Percentiles rank a stretch among this genome's conserved stretches.
These are phyloP conservation scores for Schwanniomyces pseudopolymorphus DNA, from an alignment of 805 yeast species.

Conservation along the genomic window DNA sequence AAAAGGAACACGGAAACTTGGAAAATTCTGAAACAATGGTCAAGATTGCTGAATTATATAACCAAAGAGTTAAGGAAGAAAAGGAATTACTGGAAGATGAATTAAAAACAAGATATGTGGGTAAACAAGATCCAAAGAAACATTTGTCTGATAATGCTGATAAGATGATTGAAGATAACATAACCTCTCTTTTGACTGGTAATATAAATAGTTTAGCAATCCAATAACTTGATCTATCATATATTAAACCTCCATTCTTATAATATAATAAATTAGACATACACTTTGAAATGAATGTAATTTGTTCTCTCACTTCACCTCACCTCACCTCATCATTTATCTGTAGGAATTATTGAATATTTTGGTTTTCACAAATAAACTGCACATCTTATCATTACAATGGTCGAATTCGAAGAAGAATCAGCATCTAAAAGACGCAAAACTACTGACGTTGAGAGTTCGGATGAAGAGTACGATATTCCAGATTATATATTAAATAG, in stretches of 20 bases:
- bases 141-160: slow-evolving; percentile 91
- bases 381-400: no score
- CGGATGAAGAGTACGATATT: slow-evolving; percentile 10
- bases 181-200: slow-evolving; percentile 82
- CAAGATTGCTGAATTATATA: slow-evolving; percentile 84
- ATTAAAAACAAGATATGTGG: slow-evolving; percentile 92
- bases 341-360: background rate
- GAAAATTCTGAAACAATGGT: slow-evolving; percentile 78
- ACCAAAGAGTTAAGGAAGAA: slow-evolving; percentile 89
- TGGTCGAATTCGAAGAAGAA: background rate
- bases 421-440: slow-evolving; percentile 1
- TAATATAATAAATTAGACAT: background rate
- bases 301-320: background rate
- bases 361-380: no score
- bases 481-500: slow-evolving; percentile 8
- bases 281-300: background rate
- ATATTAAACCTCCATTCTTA: background rate
- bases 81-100: slow-evolving; percentile 84
- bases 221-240: slow-evolving; percentile 41
- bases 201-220: slow-evolving; percentile 90
- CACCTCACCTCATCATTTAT: no score
- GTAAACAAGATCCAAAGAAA: slow-evolving; percentile 98
- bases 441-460: background rate
- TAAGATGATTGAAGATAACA: slow-evolving; percentile 81
- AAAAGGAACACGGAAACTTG: slow-evolving; percentile 72